phyloP scores from a whole-genome alignment of 164 flowering plant species.

The Magnolia officinalis region DNA sequence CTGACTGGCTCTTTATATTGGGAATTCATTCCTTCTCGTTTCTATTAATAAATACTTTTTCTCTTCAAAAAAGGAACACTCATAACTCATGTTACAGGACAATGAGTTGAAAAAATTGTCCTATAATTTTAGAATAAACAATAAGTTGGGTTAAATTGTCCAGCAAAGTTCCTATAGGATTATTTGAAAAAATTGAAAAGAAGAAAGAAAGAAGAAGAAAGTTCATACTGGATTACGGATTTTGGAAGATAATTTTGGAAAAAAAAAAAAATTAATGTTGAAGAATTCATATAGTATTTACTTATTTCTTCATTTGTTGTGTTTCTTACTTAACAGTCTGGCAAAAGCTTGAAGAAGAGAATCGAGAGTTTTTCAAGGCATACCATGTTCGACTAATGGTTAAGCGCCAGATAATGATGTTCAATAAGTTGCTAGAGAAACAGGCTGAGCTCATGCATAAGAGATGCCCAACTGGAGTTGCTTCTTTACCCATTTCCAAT shows the following conservation, averaged over 20 bases:
- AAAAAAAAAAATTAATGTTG: background rate
- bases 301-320: background rate
- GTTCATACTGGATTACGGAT: no score
- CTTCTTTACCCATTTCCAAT: conserved; percentile 49
- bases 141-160: no score
- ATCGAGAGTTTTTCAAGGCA: conserved; percentile 71
- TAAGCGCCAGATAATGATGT: conserved; percentile 63
- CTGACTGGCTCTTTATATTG: no score
- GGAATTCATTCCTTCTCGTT: no score
- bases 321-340: conserved; percentile 43
- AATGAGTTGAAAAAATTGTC: no score
- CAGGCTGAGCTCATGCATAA: conserved; percentile 67
- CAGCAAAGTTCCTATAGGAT: no score
- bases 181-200: no score
- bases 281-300: background rate
- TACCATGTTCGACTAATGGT: conserved; percentile 63
- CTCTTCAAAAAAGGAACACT: no score
- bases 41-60: no score
- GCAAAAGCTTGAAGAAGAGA: conserved; percentile 84
- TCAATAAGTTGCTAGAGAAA: conserved; percentile 64
- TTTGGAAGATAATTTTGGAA: background rate
- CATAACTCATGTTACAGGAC: no score
- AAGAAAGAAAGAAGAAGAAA: no score
- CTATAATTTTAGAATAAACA: no score
- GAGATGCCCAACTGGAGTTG: conserved; percentile 41